Evolutionary conservation across 805 yeast genomes (phyloP), one percentile per base, ranked within the genome.

Genomic region (Barnettozyma salicaria): DNA sequence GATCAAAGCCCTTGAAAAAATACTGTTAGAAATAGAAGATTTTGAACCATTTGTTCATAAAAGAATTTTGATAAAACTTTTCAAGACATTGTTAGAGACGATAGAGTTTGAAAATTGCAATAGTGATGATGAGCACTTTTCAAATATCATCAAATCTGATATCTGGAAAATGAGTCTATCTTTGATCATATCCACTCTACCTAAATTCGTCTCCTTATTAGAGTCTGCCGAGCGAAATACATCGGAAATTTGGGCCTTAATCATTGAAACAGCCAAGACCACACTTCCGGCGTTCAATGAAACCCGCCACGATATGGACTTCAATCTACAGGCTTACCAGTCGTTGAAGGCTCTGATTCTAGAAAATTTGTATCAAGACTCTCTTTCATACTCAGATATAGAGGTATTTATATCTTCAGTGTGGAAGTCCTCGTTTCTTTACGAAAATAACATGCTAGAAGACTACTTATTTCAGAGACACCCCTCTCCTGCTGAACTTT

Each of bases 401-500:
- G 64, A 65, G 9, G 60, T 59, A 9, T 67, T 76, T 30, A 53
- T 80, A 3, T 54, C 65, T 5, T 56, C 68, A 1, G 48, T 87
- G 2, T 80, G 84, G 73, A 53, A 60, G 2, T 64, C 73, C 17
- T 80, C 90, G 1, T 82, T 68, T 45, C 58, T 74, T 19, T 82
- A 73, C 62, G 74, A 68, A 39, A 65, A 64, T 24, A 83, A 69
- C 56, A 82, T 71, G 32, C 56, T 70, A 13, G 94, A 74, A 48
- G 60, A 44, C 19, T 60, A 47, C 32, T 50, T 65, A 23, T 49
- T 60, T 20, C 53, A 48, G 22, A 47, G 37, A 20, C 45, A 52
- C 17, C 53, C 52, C 3, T 40, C 53, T 2, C 56, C 70, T 4
- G 50, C 53, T 4, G 66, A 63, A 10, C 59, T 72, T 5, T 56